These are phyloP conservation scores for Rhamnella rubrinervis DNA, from an alignment of 331 rosid species.

Conservation along the genomic window DNA sequence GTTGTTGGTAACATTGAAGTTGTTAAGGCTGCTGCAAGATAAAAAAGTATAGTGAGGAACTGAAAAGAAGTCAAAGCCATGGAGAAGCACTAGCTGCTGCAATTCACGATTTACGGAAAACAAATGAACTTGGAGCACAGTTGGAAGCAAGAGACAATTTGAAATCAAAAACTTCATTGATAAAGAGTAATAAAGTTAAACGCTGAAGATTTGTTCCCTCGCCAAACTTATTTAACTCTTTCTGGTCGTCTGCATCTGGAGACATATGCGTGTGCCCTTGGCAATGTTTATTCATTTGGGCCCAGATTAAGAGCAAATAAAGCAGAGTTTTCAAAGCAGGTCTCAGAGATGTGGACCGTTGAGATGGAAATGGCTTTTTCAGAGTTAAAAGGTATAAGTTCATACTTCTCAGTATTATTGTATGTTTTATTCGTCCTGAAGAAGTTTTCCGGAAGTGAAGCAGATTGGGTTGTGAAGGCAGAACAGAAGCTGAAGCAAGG, in stretches of 20 bases:
- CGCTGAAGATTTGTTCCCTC: constrained; percentile 59
- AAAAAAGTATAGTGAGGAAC: constrained; percentile 68
- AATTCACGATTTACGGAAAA: constrained; percentile 59
- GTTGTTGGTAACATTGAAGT: constrained; percentile 39
- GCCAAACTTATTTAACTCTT: constrained; percentile 52
- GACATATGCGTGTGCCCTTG: constrained; percentile 86
- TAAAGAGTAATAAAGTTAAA: constrained; percentile 37
- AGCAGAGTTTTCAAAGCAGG: constrained; percentile 51
- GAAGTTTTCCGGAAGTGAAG: too few species aligned
- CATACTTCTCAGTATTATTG: not conserved
- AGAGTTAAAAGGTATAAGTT: constrained; percentile 57
- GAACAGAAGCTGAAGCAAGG: too few species aligned
- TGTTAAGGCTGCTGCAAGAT: constrained; percentile 60
- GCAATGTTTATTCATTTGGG: constrained; percentile 85
- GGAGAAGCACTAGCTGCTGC: constrained; percentile 77
- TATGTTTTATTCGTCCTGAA: not conserved
- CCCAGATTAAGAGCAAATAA: constrained; percentile 72
- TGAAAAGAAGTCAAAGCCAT: constrained; percentile 76
- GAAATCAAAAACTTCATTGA: constrained; percentile 25
- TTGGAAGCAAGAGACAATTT: constrained; percentile 67
- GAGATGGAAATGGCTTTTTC: constrained; percentile 94
- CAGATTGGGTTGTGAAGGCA: too few species aligned
- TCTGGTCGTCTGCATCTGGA: constrained; percentile 81
- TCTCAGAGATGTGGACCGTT: constrained; percentile 92
- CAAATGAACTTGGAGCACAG: constrained; percentile 66